Base-by-base conservation (phyloP, 1,284 basidiomycete genomes). In the Cutaneotrichosporon sp. region DNA sequence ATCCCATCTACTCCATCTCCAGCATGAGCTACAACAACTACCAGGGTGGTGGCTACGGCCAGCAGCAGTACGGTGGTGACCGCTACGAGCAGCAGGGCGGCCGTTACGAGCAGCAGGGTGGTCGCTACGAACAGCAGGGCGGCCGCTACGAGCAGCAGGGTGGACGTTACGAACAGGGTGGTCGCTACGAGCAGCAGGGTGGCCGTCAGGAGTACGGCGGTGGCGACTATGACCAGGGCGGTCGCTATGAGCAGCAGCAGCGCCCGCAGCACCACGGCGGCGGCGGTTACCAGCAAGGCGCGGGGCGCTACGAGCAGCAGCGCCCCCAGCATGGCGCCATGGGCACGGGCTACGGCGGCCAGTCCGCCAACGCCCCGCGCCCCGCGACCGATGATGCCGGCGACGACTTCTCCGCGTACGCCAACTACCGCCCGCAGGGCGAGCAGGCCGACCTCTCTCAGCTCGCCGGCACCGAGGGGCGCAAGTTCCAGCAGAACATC, bases 21-120 rank as follows among this genome's bases (percentile, higher is more conserved):
- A 31, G 29, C 29, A 31, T 9, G 29, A 31, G 29, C 29, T 32
- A 32, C 31, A 16, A 32, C 35, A n/a, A 41, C 12, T 41, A 49
- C 37, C 19, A 19, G n/a, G 46, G 25, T 4, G 33, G 25, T 20
- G 29, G 19, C 19, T 38, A 38, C 12, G 32, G 17, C 33, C 46
- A 38, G 17, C 46, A 39, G 31, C 27, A 41, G 24, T n/a, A n/a
- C n/a, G n/a, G n/a, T n/a, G n/a, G n/a, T n/a, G n/a, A n/a, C n/a
- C 31, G 37, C n/a, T 45, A 33, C 33, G 26, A 41, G 38, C 38
- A 49, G 31, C 27, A 41, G 24, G 49, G 49, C 19, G 32, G 25
- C 32, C 42, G 33, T 34, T 31, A 45, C 14, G 34, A 37, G 25
- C 49, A 52, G 51, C 38, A 44, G 20, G 38, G 38, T 16, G 44